phyloP scores from a whole-genome alignment of 129 eudicot species.

The Centaurea solstitialis region DNA sequence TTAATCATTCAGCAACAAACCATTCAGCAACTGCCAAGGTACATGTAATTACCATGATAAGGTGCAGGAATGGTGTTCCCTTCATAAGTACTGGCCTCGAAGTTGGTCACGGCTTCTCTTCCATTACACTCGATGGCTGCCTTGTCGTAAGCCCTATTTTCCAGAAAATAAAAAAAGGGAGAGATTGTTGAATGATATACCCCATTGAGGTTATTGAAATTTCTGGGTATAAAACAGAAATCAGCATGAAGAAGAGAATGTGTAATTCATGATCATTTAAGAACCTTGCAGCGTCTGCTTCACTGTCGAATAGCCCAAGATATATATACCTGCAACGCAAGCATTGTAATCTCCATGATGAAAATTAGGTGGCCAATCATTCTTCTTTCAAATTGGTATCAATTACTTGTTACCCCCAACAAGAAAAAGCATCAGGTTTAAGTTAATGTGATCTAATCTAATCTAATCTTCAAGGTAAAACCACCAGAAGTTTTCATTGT shows the following conservation, averaged over 20 bases:
- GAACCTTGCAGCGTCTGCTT: constrained; percentile 88
- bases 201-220: constrained; percentile 34
- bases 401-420: constrained; percentile 7
- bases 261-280: constrained; percentile 41
- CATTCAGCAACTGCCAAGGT: too few species aligned
- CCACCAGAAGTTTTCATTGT: constrained; percentile 9
- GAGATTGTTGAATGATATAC: constrained; percentile 43
- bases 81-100: constrained; percentile 57
- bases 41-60: constrained; percentile 39
- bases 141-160: constrained; percentile 74
- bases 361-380: constrained; percentile 30
- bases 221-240: constrained; percentile 17
- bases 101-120: constrained; percentile 76
- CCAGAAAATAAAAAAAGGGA: constrained; percentile 32
- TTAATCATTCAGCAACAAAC: too few species aligned
- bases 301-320: constrained; percentile 84
- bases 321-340: constrained; percentile 73
- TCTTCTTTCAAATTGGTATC: constrained; percentile 11
- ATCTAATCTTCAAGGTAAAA: constrained; percentile 10
- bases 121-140: constrained; percentile 76
- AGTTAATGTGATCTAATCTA: background rate
- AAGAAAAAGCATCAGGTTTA: background rate
- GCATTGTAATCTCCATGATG: constrained; percentile 46
- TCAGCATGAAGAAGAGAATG: constrained; percentile 27
- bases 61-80: constrained; percentile 25